Percentiles rank a stretch among this genome's conserved stretches.
Conservation (phyloP, 495 filamentous ascomycete species). For the Daldinia grandis region DNA sequence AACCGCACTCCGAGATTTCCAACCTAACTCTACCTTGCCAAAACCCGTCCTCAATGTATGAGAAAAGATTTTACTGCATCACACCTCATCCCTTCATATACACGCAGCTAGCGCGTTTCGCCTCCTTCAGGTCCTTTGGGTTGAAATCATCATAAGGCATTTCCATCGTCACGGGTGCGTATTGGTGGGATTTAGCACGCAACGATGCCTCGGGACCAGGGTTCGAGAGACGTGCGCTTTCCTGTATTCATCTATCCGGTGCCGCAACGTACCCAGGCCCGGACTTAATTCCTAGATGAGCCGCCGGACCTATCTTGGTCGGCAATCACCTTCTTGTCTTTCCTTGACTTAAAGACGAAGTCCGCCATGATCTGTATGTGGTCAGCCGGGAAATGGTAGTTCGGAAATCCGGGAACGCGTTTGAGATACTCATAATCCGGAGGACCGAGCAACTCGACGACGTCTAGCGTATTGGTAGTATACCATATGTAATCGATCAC, state of each 20-base stretch:
- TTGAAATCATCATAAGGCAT: conserved; percentile 7
- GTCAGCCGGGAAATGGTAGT: conserved; percentile 97
- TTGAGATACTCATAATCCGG: conserved; percentile 91
- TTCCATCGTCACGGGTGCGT: conserved; percentile 3
- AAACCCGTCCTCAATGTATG: conserved; percentile 39
- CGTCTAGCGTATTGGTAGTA: conserved; percentile 87
- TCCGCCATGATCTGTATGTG: conserved; percentile 93
- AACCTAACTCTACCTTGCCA: conserved; percentile 29
- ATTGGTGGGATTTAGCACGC: conserved; percentile 2
- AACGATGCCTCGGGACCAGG: background rate
- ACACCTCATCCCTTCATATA: conserved; percentile 39
- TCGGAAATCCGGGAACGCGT: conserved; percentile 92
- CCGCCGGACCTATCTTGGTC: conserved; percentile 61
- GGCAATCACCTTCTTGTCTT: conserved; percentile 76
- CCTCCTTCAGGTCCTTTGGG: background rate
- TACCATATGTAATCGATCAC: conserved; percentile 99
- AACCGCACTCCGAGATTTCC: conserved; percentile 34
- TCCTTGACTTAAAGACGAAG: conserved; percentile 86
- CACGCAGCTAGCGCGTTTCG: conserved; percentile 12
- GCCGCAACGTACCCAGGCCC: background rate
- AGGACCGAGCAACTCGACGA: conserved; percentile 85
- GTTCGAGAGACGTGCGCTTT: background rate
- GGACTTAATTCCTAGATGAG: conserved; percentile 13
- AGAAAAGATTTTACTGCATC: conserved; percentile 39
- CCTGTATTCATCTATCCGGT: conserved; percentile 1